phyloP scores from a whole-genome alignment of 1,284 basidiomycete species.

The Pseudozyma sp. region DNA sequence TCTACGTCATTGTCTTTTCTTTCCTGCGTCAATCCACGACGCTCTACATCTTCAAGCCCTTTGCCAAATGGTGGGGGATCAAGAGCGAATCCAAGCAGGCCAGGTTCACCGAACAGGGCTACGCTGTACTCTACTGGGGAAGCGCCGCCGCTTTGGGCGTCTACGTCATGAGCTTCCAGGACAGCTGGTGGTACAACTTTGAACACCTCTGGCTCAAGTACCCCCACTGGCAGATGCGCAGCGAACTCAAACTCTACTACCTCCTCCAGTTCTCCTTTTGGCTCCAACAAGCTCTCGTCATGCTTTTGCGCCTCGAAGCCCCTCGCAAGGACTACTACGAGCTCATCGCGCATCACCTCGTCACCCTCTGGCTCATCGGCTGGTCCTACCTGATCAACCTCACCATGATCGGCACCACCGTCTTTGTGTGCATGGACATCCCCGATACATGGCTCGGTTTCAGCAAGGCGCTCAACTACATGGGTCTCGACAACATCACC shows the following conservation, averaged over 20 bases:
- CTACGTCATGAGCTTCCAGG: conserved; percentile 84
- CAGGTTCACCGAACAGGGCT: conserved; percentile 66
- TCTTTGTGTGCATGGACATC: conserved; percentile 97
- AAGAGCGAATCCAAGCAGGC: conserved; percentile 59
- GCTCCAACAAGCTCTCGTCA: conserved; percentile 90
- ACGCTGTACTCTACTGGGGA: conserved; percentile 66
- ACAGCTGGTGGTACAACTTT: conserved; percentile 84
- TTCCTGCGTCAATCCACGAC: conserved; percentile 85
- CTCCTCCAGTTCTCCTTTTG: conserved; percentile 83
- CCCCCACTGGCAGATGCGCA: conserved; percentile 78
- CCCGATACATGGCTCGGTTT: conserved; percentile 82
- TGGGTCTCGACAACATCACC: conserved; percentile 57
- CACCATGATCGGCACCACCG: conserved; percentile 89
- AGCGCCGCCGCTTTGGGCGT: conserved; percentile 56
- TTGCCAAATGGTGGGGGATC: conserved; percentile 73
- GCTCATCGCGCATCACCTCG: conserved; percentile 83
- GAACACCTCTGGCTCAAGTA: conserved; percentile 68
- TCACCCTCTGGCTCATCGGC: conserved; percentile 95
- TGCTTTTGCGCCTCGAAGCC: conserved; percentile 87
- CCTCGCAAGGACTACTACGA: conserved; percentile 91
- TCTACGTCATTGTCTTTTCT: conserved; percentile 91
- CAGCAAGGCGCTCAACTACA: conserved; percentile 69
- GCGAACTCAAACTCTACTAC: conserved; percentile 89
- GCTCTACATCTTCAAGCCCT: conserved; percentile 77
- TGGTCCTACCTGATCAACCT: conserved; percentile 71